A percentile compares a stretch with the other conserved stretches of the same genome.
Evolutionary conservation across 352 stramenopile genomes (phyloP).

Genomic region (Sclerospora graminicola): DNA sequence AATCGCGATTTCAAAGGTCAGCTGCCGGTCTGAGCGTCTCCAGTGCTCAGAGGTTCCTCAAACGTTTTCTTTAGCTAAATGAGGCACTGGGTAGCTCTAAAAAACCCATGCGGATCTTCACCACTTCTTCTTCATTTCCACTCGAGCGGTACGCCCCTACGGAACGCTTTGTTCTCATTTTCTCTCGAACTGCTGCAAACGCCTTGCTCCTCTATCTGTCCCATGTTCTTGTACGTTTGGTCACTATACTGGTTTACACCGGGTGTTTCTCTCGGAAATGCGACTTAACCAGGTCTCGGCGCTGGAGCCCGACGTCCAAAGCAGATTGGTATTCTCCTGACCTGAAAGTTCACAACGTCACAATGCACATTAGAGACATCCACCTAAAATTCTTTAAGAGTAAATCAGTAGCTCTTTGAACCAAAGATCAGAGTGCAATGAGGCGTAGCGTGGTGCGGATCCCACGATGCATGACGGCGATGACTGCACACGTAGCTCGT

Average conservation of each 20-base stretch:
- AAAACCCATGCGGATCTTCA: slow-evolving; percentile 73
- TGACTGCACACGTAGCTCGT: slow-evolving; percentile 54
- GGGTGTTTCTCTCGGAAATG: slow-evolving; percentile 75
- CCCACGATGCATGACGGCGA: slow-evolving; percentile 68
- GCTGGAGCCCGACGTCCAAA: slow-evolving; percentile 53
- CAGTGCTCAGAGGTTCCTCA: slow-evolving; percentile 47
- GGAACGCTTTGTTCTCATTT: slow-evolving; percentile 39
- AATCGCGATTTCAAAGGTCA: too few relatives aligned
- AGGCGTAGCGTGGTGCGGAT: slow-evolving; percentile 54
- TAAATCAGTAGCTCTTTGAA: neutral
- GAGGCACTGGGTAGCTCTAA: slow-evolving; percentile 45
- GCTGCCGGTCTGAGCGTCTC: slow-evolving; percentile 25
- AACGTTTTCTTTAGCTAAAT: slow-evolving; percentile 61
- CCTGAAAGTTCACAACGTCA: slow-evolving; percentile 20
- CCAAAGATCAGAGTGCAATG: neutral
- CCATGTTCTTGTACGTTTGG: slow-evolving; percentile 83
- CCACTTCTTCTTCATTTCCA: slow-evolving; percentile 65
- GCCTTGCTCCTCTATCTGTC: slow-evolving; percentile 65
- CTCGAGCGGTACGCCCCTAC: slow-evolving; percentile 64
- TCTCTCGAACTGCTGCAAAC: slow-evolving; percentile 47
- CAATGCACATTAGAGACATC: slow-evolving; percentile 16
- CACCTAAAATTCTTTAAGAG: neutral
- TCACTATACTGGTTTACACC: slow-evolving; percentile 76
- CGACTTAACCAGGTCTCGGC: slow-evolving; percentile 53
- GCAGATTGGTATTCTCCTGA: slow-evolving; percentile 53